Base-by-base conservation (phyloP, 2,329 filamentous ascomycete species). In the Aureobasidium subglaciale region DNA sequence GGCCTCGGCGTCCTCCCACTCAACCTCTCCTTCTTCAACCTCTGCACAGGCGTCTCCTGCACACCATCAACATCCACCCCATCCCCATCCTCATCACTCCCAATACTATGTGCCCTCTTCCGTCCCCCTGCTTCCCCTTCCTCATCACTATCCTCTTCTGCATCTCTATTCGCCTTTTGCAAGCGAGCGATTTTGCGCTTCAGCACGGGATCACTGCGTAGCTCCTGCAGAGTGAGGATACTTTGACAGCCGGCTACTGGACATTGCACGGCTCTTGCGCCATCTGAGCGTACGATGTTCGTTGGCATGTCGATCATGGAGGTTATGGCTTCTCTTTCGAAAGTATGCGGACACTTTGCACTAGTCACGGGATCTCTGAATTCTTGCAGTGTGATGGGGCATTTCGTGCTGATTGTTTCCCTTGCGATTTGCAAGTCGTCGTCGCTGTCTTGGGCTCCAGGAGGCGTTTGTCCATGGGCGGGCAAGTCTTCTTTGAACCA, bases 311-410 rank as follows among this genome's bases (percentile, higher is more conserved):
- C 55, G 34, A 76, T 76, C 66, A 75, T 84, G 40, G 82, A 78
- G 22, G 80, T 56, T 35, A 91, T 84, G 0, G 82, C 81, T 1
- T 67, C 64, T 67, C 81, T 85, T 65, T 91, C 85, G 65, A 88
- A 91, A 0, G 80, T 84, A 67, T 91, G 87, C 55, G 80, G 83
- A 73, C 87, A 91, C 60, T 81, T 80, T 13, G 66, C 72, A 62
- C 81, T 87, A 55, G 80, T 87, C 63, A 81, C 83, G 0, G 87
- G 87, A 52, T 88, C 78, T 38, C 74, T 72, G 73, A 89, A 84
- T 41, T 79, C 73, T 50, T 75, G 74, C 60, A 90, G 73, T 0
- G 86, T 86, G 18, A 91, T 68, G 0, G 86, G 86, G 63, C 87
- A 91, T 62, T 81, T 84, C 29, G 85, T 80, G 67, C 81, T 86